A percentile compares a stretch with the other conserved stretches of the same genome.
Conservation (phyloP, 2,329 filamentous ascomycete species). For the Pleochaeta shiraiana region DNA sequence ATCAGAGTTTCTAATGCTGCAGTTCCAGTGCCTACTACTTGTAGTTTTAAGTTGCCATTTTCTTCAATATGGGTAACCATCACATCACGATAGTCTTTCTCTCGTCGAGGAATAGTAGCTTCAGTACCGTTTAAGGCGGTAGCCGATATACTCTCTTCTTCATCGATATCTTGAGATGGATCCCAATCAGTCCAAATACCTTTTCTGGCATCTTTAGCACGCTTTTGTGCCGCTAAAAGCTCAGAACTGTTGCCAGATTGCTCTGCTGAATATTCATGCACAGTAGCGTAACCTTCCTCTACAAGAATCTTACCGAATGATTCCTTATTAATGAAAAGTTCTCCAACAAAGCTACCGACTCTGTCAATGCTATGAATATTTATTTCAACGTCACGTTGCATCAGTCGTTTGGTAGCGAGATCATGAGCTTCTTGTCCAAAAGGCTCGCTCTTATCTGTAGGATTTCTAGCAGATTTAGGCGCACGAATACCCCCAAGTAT, state of each 20-base stretch:
- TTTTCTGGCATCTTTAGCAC: conserved; percentile 73
- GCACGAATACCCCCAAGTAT: conserved; percentile 86
- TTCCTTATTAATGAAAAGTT: conserved; percentile 81
- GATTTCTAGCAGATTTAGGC: conserved; percentile 60
- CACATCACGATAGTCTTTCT: conserved; percentile 84
- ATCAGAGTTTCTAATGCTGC: conserved; percentile 70
- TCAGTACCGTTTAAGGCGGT: conserved; percentile 30
- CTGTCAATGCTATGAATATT: conserved; percentile 93
- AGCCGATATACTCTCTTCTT: conserved; percentile 28
- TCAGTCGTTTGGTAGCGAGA: conserved; percentile 66
- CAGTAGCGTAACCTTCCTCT: conserved; percentile 80
- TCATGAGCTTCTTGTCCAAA: conserved; percentile 92
- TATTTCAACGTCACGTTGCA: conserved; percentile 90
- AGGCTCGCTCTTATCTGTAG: conserved; percentile 67
- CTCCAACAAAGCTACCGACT: conserved; percentile 91
- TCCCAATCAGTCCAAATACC: conserved; percentile 91
- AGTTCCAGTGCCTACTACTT: conserved; percentile 74
- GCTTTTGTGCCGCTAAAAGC: conserved; percentile 68
- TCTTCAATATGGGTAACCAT: conserved; percentile 78
- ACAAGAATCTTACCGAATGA: conserved; percentile 87
- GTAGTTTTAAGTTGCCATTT: conserved; percentile 68
- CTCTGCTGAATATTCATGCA: conserved; percentile 90
- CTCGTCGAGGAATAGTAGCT: conserved; percentile 23
- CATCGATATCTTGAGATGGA: conserved; percentile 59
- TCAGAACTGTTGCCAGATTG: conserved; percentile 79